Base-by-base conservation (phyloP, 352 stramenopile species). In the Globisporangium orthogonon region DNA sequence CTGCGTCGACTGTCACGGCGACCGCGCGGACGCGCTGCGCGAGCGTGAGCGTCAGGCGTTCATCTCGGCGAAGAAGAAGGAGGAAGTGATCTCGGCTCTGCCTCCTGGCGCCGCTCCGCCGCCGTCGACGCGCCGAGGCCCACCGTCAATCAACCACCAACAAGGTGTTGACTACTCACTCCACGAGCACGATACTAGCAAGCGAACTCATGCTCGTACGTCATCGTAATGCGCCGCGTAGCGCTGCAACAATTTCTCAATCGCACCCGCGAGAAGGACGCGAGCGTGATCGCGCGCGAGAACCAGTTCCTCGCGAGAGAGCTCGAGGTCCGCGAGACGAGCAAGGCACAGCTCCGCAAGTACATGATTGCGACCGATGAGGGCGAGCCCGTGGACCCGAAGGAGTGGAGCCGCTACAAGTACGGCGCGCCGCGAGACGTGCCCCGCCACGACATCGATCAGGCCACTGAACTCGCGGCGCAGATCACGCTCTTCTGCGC, bases 321-420 rank as follows among this genome's bases (percentile, higher is more conserved):
- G 56, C 63, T 73, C 18, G 58, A 69, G 11, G 73, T 87, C 35
- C 74, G 74, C n/a, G 68, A 85, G 44, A 83, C 74, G 3, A 83
- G 67, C 60, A 83, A 74, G 51, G 58, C 53, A 40, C 80, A 88
- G 57, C 51, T 90, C 41, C 76, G 66, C 13, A 82, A 83, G 55
- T 90, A 81, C 61, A 90, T 90, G 80, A 54, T 90, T 28, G 77
- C 76, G 23, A 87, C 77, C 1, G 78, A 90, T 41, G 52, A 69
- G 50, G 70, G 82, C 48, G 66, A 83, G 30, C 54, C 61, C 5
- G 78, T 79, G 15, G 80, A 90, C 58, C 63, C 69, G 0, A 86
- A 80, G 50, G 80, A 90, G 45, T 90, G 80, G 80, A 58, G 61
- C 37, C 65, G 76, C 0, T 89, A 90, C 54, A 68, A 75, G n/a